Percentiles rank a stretch among this genome's conserved stretches.
These are phyloP conservation scores for Russula olivacea DNA, from an alignment of 768 basidiomycete species.

Conservation along the genomic window DNA sequence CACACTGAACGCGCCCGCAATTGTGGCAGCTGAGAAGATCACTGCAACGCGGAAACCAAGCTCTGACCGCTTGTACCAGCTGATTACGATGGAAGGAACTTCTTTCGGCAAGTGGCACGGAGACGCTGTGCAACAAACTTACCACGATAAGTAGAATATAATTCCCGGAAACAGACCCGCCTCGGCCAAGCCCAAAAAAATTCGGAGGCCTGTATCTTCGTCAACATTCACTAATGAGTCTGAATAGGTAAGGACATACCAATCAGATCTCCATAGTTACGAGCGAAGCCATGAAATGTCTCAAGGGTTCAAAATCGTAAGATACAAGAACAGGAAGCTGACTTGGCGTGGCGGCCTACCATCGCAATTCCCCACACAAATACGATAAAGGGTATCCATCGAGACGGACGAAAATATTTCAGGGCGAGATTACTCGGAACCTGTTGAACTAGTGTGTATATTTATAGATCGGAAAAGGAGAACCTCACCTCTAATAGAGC, in stretches of 20 bases:
- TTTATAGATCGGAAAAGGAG: neutral
- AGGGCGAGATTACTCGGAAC: neutral
- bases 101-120: neutral
- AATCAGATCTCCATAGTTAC: neutral
- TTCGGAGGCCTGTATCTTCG: neutral
- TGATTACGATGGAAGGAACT: neutral
- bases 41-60: neutral
- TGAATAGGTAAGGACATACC: neutral
- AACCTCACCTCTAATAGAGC: neutral
- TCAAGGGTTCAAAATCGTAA: neutral
- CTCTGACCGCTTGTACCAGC: slow-evolving; percentile 4
- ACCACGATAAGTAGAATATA: neutral
- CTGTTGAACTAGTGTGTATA: neutral
- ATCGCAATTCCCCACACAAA: neutral
- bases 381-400: slow-evolving; percentile 1
- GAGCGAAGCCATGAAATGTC: neutral
- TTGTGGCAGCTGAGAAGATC: neutral
- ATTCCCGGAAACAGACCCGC: slow-evolving; percentile 1
- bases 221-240: neutral
- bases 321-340: neutral
- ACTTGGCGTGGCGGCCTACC: neutral
- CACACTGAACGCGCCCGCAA: slow-evolving; percentile 3
- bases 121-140: neutral
- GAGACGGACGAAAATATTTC: neutral
- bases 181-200: neutral